phyloP scores from a whole-genome alignment of 495 filamentous ascomycete genomes.

The Hypoxylon fuscum region DNA sequence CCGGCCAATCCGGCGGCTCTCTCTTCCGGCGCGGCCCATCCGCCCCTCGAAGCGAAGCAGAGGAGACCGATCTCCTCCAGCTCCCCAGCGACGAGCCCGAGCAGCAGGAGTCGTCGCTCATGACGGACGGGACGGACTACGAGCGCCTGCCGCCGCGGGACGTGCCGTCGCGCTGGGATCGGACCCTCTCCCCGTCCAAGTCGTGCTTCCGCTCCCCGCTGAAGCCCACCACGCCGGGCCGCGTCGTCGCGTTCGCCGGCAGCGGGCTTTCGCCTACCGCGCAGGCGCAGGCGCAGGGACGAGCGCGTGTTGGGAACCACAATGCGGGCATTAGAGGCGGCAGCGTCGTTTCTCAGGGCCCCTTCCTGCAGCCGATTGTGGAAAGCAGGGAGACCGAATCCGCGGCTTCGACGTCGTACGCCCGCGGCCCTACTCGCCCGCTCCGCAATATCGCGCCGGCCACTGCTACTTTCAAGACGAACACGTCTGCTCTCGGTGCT shows the following conservation, averaged over 20 bases:
- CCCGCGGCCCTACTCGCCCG: neutral
- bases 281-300: conserved; percentile 47
- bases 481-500: too few species aligned
- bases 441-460: neutral
- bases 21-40: conserved; percentile 45
- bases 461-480: neutral
- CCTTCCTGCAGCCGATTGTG: conserved; percentile 18
- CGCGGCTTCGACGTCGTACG: conserved; percentile 1
- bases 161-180: conserved; percentile 45
- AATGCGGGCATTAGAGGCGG: conserved; percentile 14
- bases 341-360: conserved; percentile 10
- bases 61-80: conserved; percentile 16
- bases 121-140: conserved; percentile 45
- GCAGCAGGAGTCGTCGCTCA: conserved; percentile 36
- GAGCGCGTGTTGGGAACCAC: conserved; percentile 39
- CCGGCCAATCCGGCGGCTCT: conserved; percentile 43
- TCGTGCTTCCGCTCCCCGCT: conserved; percentile 62
- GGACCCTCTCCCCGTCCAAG: conserved; percentile 57
- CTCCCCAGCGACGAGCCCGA: conserved; percentile 40
- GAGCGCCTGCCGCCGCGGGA: conserved; percentile 44
- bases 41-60: neutral
- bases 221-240: conserved; percentile 58
- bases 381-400: conserved; percentile 29
- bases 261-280: conserved; percentile 48
- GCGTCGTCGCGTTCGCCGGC: conserved; percentile 57